Evolutionary conservation across 257 asterid species (phyloP), one percentile per base, ranked within the genome.

Genomic region (Nicotiana obtusifolia): DNA sequence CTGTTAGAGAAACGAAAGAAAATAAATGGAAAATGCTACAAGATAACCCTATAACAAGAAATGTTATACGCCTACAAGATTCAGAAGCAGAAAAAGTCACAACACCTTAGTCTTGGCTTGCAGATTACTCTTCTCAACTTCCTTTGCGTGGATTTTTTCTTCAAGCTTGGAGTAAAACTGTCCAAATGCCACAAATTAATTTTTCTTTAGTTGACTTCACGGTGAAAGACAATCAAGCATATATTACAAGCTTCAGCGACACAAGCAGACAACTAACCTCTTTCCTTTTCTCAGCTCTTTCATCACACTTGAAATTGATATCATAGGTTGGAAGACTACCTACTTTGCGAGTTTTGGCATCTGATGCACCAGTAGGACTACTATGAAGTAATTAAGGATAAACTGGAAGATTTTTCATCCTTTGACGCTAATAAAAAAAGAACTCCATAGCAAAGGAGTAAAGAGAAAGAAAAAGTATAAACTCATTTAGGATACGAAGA

Each of bases 81-180:
- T 57, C 56, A 17, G 15, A 81, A 30, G 65, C 76, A 66, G 33
- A 71, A 82, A 41, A 56, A n/a, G 57, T 16, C 75, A 3, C 37
- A 47, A 49, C 78, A 93, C 99, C 98, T 92, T 95, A 67, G 92
- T 81, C 88, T 87, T 91, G 30, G 91, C 99, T 84, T 91, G 95
- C 89, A 95, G 26, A 84, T 84, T 87, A 78, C 54, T 92, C 89
- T 91, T 88, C 90, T 95, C 99, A 47, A 79, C 91, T 92, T 94
- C 98, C 93, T 92, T 88, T 28, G 97, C 99, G 66, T 90, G 99
- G 82, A 91, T 92, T 87, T 93, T 95, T 77, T 95, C 97, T 91
- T 92, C 99, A 28, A 95, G 95, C 87, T 95, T 94, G 10, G 99
- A 81, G 83, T 92, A 94, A 80, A 94, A 95, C 99, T 95, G 87